Conservation (phyloP, 495 filamentous ascomycete species). For the Aspergillus cavernicola region DNA sequence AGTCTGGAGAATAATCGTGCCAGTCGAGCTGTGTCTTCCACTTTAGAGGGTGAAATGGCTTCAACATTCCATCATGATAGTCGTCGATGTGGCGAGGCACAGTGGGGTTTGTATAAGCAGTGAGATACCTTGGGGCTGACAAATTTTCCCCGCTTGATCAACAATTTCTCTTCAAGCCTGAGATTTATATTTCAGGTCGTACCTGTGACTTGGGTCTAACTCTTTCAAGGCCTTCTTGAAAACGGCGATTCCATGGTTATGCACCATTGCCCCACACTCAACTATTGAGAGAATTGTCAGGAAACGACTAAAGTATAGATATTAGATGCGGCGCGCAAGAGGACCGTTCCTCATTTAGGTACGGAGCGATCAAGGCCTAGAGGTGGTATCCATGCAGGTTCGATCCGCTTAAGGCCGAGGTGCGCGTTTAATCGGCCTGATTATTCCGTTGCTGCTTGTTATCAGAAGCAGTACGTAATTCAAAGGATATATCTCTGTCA, state of each 20-base stretch:
- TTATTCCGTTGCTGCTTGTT: background rate
- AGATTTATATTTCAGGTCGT: background rate
- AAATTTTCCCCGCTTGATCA: constrained; percentile 2
- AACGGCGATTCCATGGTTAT: background rate
- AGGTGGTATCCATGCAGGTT: constrained; percentile 8
- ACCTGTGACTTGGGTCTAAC: background rate
- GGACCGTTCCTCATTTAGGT: background rate
- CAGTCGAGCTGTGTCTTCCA: too few relatives aligned
- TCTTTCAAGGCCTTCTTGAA: background rate
- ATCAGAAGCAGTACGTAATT: constrained; percentile 9
- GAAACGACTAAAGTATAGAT: too few relatives aligned
- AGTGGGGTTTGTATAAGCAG: too few relatives aligned
- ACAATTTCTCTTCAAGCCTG: background rate
- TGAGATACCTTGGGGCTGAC: background rate
- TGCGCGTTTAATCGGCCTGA: background rate
- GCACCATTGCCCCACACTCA: background rate
- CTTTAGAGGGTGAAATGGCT: too few relatives aligned
- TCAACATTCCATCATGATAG: too few relatives aligned
- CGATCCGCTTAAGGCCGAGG: constrained; percentile 7
- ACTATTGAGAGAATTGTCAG: too few relatives aligned
- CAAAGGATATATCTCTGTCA: background rate
- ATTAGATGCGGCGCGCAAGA: too few relatives aligned
- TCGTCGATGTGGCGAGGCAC: too few relatives aligned
- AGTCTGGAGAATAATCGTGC: too few relatives aligned
- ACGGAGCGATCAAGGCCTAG: too few relatives aligned